Conservation (phyloP, 2,329 filamentous ascomycete genomes). For the Cordyceps pruinosa region DNA sequence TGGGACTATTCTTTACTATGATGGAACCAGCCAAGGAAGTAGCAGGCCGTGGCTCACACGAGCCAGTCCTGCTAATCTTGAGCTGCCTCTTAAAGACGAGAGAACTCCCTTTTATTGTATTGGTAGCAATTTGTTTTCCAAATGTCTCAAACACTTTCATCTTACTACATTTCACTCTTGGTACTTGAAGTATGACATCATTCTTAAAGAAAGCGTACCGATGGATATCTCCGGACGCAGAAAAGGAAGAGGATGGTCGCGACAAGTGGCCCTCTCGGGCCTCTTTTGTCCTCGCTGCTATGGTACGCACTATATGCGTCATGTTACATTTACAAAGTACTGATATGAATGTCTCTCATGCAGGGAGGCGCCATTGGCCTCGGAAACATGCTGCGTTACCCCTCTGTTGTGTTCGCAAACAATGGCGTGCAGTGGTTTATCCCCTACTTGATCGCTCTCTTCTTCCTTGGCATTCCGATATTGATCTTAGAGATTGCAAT, state of each 20-base stretch:
- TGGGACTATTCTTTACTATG: not conserved
- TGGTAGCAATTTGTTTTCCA: too few species aligned
- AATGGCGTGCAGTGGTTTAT: constrained; percentile 51
- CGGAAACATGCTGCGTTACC: constrained; percentile 49
- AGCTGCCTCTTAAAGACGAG: too few species aligned
- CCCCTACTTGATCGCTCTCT: constrained; percentile 44
- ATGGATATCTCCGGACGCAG: constrained; percentile 12
- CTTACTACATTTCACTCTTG: not conserved
- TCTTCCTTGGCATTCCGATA: constrained; percentile 45
- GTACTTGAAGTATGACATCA: not conserved
- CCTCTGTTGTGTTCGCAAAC: constrained; percentile 49
- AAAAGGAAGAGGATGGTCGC: constrained; percentile 14
- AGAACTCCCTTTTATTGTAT: too few species aligned
- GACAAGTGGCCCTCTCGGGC: constrained; percentile 13
- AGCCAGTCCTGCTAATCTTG: too few species aligned
- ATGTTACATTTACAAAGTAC: not conserved
- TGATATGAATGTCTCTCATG: not conserved
- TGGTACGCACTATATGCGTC: not conserved
- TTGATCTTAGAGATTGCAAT: constrained; percentile 55
- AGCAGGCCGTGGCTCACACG: not conserved
- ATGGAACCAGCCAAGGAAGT: not conserved
- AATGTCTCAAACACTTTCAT: not conserved
- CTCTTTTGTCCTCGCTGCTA: constrained; percentile 10
- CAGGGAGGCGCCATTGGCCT: constrained; percentile 47
- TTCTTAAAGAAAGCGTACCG: constrained; percentile 3